These are phyloP conservation scores for Saccharomyces uvarum DNA, from an alignment of 1,139 yeast genomes.

Conservation along the genomic window DNA sequence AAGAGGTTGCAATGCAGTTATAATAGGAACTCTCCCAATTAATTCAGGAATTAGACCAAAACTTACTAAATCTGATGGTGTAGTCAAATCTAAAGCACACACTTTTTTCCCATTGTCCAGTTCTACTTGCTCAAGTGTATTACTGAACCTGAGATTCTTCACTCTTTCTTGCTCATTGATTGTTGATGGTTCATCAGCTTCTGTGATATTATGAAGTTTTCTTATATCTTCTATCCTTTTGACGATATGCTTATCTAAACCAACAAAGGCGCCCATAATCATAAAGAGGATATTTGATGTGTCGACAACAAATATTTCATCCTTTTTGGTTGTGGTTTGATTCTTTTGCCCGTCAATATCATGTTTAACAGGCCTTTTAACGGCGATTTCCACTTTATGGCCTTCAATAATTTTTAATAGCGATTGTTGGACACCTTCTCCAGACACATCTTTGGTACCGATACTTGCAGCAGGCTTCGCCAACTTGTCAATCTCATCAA, in stretches of 20 bases:
- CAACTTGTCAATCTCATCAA: slow-evolving; percentile 48
- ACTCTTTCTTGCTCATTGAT: slow-evolving; percentile 10
- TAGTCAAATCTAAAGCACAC: slow-evolving; percentile 37
- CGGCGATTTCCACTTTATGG: slow-evolving; percentile 39
- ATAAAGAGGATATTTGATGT: slow-evolving; percentile 46
- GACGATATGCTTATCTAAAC: slow-evolving; percentile 40
- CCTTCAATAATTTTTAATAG: slow-evolving; percentile 47
- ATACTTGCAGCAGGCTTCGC: slow-evolving; percentile 39
- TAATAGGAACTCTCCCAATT: slow-evolving; percentile 46
- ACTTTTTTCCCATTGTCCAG: slow-evolving; percentile 33
- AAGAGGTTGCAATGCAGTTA: slow-evolving; percentile 41
- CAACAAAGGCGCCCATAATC: slow-evolving; percentile 51
- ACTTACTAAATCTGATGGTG: slow-evolving; percentile 41
- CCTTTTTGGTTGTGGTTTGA: slow-evolving; percentile 31
- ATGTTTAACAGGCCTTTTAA: slow-evolving; percentile 36
- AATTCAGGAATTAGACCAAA: slow-evolving; percentile 50
- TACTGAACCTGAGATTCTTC: slow-evolving; percentile 18
- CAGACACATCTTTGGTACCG: slow-evolving; percentile 48
- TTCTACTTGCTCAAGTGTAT: slow-evolving; percentile 30
- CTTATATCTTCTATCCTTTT: slow-evolving; percentile 30
- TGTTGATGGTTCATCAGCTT: slow-evolving; percentile 1
- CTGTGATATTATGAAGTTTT: slow-evolving; percentile 9
- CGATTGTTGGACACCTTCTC: slow-evolving; percentile 54
- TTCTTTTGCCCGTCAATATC: slow-evolving; percentile 32
- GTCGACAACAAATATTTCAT: slow-evolving; percentile 39